Conservation (phyloP, 148 eudicot species). For the Gaultheria prostrata region DNA sequence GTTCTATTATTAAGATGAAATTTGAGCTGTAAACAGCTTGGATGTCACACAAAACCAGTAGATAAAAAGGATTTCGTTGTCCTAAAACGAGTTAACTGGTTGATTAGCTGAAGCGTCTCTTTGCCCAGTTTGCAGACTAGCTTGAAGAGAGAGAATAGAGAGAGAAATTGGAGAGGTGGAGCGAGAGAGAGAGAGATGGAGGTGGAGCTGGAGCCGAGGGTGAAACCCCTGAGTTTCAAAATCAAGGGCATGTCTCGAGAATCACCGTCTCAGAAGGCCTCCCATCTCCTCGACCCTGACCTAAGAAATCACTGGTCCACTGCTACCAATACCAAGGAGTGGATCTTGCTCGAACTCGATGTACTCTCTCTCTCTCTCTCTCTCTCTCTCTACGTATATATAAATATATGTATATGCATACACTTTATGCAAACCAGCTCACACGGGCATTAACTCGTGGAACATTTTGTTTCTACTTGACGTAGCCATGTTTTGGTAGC, state of each 20-base stretch:
- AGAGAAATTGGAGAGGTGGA: not conserved
- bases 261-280: slow-evolving; percentile 63
- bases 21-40: no score
- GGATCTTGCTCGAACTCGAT: slow-evolving; percentile 80
- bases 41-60: not conserved
- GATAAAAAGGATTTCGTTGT: not conserved
- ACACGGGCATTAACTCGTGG: not conserved
- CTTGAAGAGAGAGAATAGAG: slow-evolving; percentile 12
- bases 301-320: slow-evolving; percentile 86
- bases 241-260: slow-evolving; percentile 74
- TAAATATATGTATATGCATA: no score
- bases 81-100: not conserved
- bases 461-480: not conserved
- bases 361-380: slow-evolving; percentile 21
- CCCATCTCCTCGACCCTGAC: slow-evolving; percentile 58
- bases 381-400: not conserved
- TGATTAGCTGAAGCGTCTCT: not conserved
- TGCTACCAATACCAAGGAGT: slow-evolving; percentile 76
- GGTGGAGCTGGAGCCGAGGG: slow-evolving; percentile 52
- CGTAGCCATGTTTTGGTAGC: not conserved
- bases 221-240: slow-evolving; percentile 62
- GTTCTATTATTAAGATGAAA: no score
- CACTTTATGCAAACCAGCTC: not conserved
- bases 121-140: not conserved
- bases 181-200: slow-evolving; percentile 38